These are phyloP conservation scores for Aspergillus coremiiformis DNA, from an alignment of 495 filamentous ascomycete species.

Conservation along the genomic window DNA sequence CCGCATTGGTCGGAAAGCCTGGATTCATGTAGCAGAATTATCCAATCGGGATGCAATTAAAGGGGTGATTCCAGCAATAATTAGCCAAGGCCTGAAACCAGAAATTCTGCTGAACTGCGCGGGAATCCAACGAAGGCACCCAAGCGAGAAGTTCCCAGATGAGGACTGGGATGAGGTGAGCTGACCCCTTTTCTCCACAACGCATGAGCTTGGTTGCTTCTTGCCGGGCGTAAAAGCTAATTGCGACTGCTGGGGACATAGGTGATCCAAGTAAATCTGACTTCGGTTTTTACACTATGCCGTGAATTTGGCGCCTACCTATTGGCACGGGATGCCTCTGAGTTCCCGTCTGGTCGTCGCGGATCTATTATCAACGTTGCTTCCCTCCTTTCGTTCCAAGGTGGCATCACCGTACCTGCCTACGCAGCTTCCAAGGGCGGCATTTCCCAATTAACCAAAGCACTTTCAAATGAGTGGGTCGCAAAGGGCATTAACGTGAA, in stretches of 20 bases:
- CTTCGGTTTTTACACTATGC: slow-evolving; percentile 72
- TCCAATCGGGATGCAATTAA: slow-evolving; percentile 44
- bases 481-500: slow-evolving; percentile 71
- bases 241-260: slow-evolving; percentile 12
- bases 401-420: slow-evolving; percentile 82
- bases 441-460: slow-evolving; percentile 80
- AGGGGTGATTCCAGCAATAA: slow-evolving; percentile 48
- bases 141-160: slow-evolving; percentile 70
- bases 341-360: slow-evolving; percentile 45
- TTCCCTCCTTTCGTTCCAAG: slow-evolving; percentile 80
- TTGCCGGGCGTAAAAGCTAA: background rate
- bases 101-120: slow-evolving; percentile 81
- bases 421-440: slow-evolving; percentile 88
- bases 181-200: slow-evolving; percentile 1
- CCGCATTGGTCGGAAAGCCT: slow-evolving; percentile 55
- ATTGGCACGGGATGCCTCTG: slow-evolving; percentile 49
- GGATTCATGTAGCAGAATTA: slow-evolving; percentile 68
- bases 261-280: slow-evolving; percentile 82
- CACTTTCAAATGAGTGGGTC: slow-evolving; percentile 82
- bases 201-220: background rate
- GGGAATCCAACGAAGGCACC: slow-evolving; percentile 76
- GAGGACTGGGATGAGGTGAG: slow-evolving; percentile 69
- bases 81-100: slow-evolving; percentile 51
- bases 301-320: slow-evolving; percentile 84
- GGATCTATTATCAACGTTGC: slow-evolving; percentile 85